phyloP scores from a whole-genome alignment of 225 moss, liverwort and hornwort genomes.

The Neckera pumila region DNA sequence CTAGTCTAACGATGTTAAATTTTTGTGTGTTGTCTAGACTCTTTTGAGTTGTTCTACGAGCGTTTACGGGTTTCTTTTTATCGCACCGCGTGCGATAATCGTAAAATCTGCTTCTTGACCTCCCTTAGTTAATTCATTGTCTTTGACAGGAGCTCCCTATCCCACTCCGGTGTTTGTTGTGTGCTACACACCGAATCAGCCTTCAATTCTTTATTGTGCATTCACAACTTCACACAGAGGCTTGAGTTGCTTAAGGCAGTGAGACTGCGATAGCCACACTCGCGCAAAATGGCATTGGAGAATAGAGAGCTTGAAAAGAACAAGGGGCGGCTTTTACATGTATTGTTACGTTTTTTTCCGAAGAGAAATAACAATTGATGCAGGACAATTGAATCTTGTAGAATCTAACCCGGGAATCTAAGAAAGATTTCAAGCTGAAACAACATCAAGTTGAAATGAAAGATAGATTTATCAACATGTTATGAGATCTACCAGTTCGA shows the following conservation, averaged over 20 bases:
- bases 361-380: not conserved
- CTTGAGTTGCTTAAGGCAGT: not conserved
- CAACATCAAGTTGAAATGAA: not conserved
- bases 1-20: not conserved
- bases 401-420: too few species aligned
- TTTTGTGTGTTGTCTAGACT: not conserved
- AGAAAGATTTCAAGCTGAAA: not conserved
- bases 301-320: not conserved
- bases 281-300: not conserved
- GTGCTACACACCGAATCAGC: not conserved
- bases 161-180: not conserved
- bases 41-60: not conserved
- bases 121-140: not conserved
- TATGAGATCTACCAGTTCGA: not conserved
- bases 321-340: not conserved
- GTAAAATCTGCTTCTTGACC: not conserved
- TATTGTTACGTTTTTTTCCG: not conserved
- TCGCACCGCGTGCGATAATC: too few species aligned
- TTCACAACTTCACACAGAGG: not conserved
- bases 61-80: not conserved
- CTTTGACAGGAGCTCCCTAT: not conserved
- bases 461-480: too few species aligned
- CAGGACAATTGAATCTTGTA: not conserved
- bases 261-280: not conserved
- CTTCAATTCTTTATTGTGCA: not conserved